Base-by-base conservation (phyloP, 176 grass and related monocot species). In the Rhynchospora pubera region DNA sequence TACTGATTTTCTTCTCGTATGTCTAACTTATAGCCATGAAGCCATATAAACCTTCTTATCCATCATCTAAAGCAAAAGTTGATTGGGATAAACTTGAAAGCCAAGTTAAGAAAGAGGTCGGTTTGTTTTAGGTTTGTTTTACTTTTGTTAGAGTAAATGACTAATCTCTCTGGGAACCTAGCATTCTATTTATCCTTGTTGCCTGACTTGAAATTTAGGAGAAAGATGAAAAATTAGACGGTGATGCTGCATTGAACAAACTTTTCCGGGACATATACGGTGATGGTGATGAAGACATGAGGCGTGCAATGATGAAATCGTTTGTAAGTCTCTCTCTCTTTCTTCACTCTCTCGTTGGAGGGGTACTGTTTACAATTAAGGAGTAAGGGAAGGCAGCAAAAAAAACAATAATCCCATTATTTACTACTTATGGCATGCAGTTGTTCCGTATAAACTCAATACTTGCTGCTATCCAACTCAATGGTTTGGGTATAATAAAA, bases 241-340 rank as follows among this genome's bases (percentile, higher is more conserved):
- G 85, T 70, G 89, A 90, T 70, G 89, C 89, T 18, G 85, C 82
- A 55, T 46, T 87, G 39, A 90, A 85, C 78, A 90, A 90, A 60
- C 78, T 87, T 19, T 90, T 90, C 82, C 70, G 83, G 73, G 85
- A 87, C 2, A 85, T 90, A 21, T 90, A 90, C 51, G 8, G 22
- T 53, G 82, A 90, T 82, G 82, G 77, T 70, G 89, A 87, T 63
- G 89, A 90, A 62, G 89, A 90, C 51, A 56, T 60, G 2, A 81
- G 66, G 62, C 81, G 89, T 30, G 89, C 89, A 65, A 90, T 90
- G 89, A 85, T 57, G 77, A 90, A 87, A 82, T 90, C 89, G n/a
- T 90, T 90, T 85, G 89, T 90, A 89, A 68, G 79, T 61, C 43
- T 16, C 21, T 46, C 14, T 16, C 26, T 42, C 15, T 39, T 75